phyloP scores from a whole-genome alignment of 2,329 filamentous ascomycete species.

The Xylariales sp. region DNA sequence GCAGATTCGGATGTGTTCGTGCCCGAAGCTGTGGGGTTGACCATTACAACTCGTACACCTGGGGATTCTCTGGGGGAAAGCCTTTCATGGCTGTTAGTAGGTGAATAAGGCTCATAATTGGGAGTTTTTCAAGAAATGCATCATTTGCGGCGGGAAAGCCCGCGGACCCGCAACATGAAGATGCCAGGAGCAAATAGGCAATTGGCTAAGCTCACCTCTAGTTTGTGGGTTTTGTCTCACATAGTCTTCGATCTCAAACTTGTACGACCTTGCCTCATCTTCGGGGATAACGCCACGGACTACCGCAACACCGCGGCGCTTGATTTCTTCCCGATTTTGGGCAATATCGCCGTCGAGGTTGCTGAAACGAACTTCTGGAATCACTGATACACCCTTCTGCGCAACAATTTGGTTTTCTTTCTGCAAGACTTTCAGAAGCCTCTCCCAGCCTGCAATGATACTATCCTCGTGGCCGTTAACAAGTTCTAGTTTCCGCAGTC shows the following conservation, averaged over 20 bases:
- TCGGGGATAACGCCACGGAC: conserved; percentile 62
- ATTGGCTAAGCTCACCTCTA: conserved; percentile 32
- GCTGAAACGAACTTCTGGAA: conserved; percentile 48
- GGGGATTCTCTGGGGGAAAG: conserved; percentile 62
- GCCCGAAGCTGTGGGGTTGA: conserved; percentile 63
- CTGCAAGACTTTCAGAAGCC: conserved; percentile 39
- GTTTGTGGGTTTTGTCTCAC: conserved; percentile 58
- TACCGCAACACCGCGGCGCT: conserved; percentile 58
- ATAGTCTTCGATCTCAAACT: conserved; percentile 61
- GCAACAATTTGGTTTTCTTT: conserved; percentile 45
- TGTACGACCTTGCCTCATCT: conserved; percentile 59
- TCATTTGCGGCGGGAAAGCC: no score
- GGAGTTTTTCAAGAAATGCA: no score
- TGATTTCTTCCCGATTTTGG: conserved; percentile 42
- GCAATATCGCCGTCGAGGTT: conserved; percentile 35
- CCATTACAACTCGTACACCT: conserved; percentile 76
- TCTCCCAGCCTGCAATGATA: conserved; percentile 43
- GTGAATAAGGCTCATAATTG: no score
- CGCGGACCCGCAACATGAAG: not conserved
- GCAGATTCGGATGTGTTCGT: conserved; percentile 60
- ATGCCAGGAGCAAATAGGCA: no score
- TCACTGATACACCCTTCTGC: conserved; percentile 37
- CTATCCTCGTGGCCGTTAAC: conserved; percentile 43
- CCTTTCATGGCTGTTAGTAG: conserved; percentile 36
- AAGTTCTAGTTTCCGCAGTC: conserved; percentile 50